Conservation (phyloP, 345 rosid genomes). For the Cochlearia excelsa region DNA sequence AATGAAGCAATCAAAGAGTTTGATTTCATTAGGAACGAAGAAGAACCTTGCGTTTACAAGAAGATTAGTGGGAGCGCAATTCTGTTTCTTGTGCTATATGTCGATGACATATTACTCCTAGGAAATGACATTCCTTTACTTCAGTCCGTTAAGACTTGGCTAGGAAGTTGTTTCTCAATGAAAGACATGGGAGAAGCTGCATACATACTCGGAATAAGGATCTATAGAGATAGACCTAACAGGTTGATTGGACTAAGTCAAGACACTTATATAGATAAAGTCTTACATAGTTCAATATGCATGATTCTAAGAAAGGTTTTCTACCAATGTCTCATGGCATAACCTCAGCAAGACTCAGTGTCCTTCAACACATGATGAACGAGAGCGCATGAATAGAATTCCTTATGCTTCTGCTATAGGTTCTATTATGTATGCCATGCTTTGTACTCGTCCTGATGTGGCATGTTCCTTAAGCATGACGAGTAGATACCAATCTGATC, state of each 20-base stretch:
- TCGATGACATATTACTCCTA: background rate
- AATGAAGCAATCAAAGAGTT: background rate
- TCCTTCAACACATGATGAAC: background rate
- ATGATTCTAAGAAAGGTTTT: background rate
- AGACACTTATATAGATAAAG: background rate
- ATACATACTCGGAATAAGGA: background rate
- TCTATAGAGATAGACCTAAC: background rate
- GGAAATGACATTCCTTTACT: background rate
- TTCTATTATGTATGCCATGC: background rate
- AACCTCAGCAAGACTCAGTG: background rate
- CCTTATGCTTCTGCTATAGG: background rate
- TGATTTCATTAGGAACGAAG: background rate
- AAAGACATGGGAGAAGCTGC: background rate
- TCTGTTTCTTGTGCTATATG: background rate
- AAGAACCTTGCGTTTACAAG: background rate
- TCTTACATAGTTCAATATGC: background rate
- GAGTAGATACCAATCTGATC: background rate
- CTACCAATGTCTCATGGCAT: background rate
- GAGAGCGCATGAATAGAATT: background rate
- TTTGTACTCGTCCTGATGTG: background rate
- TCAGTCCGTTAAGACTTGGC: background rate
- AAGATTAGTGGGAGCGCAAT: background rate
- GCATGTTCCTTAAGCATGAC: background rate
- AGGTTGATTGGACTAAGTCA: background rate
- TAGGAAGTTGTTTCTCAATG: background rate